These are phyloP conservation scores for Trichocladium antarcticum DNA, from an alignment of 495 filamentous ascomycete genomes.

Conservation along the genomic window DNA sequence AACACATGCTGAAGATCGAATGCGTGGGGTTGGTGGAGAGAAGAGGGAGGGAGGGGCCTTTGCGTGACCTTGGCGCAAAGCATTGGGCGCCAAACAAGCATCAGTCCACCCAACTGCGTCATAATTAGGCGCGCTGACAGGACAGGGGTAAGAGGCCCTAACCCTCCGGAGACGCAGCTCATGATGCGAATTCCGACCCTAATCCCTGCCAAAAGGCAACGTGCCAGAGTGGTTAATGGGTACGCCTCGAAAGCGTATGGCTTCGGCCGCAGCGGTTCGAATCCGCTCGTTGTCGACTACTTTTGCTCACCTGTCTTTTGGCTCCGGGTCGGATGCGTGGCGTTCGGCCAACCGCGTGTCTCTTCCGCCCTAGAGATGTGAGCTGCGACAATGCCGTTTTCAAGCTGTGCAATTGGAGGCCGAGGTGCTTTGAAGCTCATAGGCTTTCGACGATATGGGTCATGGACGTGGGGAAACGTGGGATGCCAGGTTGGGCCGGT, in stretches of 20 bases:
- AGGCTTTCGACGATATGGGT: too few species aligned
- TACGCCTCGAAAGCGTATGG: conserved; percentile 45
- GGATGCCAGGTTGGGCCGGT: too few species aligned
- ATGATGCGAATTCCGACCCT: background rate
- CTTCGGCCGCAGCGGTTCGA: conserved; percentile 42
- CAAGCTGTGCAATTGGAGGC: too few species aligned
- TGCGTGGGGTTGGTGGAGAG: background rate
- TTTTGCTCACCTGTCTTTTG: conserved; percentile 1
- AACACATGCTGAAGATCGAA: background rate
- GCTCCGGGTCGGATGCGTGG: too few species aligned
- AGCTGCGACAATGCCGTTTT: too few species aligned
- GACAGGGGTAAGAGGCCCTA: conserved; percentile 1
- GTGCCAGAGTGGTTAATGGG: conserved; percentile 45
- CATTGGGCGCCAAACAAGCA: background rate
- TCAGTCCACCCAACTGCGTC: conserved; percentile 1
- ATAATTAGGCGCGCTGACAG: background rate
- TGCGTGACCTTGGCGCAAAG: background rate
- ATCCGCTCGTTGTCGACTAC: conserved; percentile 30
- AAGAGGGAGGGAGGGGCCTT: background rate
- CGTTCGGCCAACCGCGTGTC: too few species aligned
- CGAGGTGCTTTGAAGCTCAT: too few species aligned
- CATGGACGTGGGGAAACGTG: too few species aligned
- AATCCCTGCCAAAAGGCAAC: conserved; percentile 18
- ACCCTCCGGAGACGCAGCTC: background rate
- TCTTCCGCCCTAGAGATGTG: too few species aligned